Evolutionary conservation across 352 stramenopile species (phyloP).

Genomic region (Pythium oligandrum): DNA sequence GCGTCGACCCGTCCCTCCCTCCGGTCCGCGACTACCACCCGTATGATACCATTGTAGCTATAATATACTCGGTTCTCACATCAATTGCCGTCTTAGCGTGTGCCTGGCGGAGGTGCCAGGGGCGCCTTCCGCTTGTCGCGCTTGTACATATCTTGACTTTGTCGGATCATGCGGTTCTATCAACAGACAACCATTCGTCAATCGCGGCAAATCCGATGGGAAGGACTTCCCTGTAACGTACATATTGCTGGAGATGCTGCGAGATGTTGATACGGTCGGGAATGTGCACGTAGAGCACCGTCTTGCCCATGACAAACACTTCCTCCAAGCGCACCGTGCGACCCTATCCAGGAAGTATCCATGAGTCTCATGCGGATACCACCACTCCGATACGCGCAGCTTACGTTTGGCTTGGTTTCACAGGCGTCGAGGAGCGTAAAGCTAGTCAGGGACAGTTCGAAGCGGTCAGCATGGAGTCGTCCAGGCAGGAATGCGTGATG

Average conservation of each 20-base stretch:
- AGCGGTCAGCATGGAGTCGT: background rate
- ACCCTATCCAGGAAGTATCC: constrained; percentile 27
- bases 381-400: background rate
- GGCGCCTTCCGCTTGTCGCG: constrained; percentile 51
- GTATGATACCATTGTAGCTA: constrained; percentile 36
- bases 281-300: constrained; percentile 84
- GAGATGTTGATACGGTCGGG: constrained; percentile 82
- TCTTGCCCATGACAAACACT: constrained; percentile 86
- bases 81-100: too few species aligned
- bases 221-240: constrained; percentile 18
- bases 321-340: constrained; percentile 61
- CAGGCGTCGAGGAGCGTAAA: constrained; percentile 71
- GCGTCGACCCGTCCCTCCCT: constrained; percentile 28
- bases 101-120: background rate
- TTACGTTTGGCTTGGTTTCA: constrained; percentile 71
- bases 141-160: constrained; percentile 82
- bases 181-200: background rate
- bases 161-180: constrained; percentile 71
- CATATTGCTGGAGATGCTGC: constrained; percentile 75
- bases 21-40: constrained; percentile 44
- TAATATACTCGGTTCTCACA: background rate
- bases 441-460: constrained; percentile 13
- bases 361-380: background rate
- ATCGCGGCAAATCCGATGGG: background rate
- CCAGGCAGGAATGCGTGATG: background rate